Evolutionary conservation across 1,139 yeast species (phyloP), one percentile per base, ranked within the genome.

Genomic region (Torulaspora pretoriensis): DNA sequence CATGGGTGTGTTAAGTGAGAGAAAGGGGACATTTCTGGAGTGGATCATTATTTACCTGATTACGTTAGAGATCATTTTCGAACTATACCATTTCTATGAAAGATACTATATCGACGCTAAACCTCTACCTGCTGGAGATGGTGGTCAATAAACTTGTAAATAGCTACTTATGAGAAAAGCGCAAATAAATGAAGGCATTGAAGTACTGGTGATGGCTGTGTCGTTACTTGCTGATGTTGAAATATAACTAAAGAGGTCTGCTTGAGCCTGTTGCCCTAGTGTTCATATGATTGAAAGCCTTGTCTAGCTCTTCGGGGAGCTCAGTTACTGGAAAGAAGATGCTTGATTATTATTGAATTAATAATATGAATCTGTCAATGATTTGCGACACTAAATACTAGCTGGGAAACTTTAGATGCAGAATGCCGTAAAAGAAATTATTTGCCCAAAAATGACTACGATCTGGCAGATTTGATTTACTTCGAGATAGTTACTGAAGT

Each of bases 21-120:
- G 81, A 56, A 85, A 83, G 49, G 76, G 92, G 30, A 77, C 88
- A 1, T 71, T 88, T 19, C 69, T 89, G 35, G 97, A 89, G 62
- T 86, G 95, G 95, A 83, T 88, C 62, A 87, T 89, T 54, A 87
- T 89, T 42, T 71, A 81, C 36, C 72, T 89, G 53, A 89, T 89
- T 49, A 74, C 85, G 74, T 80, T 89, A 35, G 97, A 89, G 60
- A 96, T 89, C 22, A 72, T 80, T 19, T 85, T 88, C 63, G 97
- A 89, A 63, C 67, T 78, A 2, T 76, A 80, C 53, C 95, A 80
- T 54, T 77, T 77, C 50, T 70, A 72, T 46, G 50, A 47, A 31
- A 40, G 47, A 24, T 47, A 47, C 33, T 43, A 35, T 38, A 32
- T 42, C 24, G 46, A 37, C 31, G 17, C 27, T 23, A 37, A 13